Evolutionary conservation across 2,329 filamentous ascomycete genomes (phyloP), one percentile per base, ranked within the genome.

Genomic region (Chaetomiaceae sp.): DNA sequence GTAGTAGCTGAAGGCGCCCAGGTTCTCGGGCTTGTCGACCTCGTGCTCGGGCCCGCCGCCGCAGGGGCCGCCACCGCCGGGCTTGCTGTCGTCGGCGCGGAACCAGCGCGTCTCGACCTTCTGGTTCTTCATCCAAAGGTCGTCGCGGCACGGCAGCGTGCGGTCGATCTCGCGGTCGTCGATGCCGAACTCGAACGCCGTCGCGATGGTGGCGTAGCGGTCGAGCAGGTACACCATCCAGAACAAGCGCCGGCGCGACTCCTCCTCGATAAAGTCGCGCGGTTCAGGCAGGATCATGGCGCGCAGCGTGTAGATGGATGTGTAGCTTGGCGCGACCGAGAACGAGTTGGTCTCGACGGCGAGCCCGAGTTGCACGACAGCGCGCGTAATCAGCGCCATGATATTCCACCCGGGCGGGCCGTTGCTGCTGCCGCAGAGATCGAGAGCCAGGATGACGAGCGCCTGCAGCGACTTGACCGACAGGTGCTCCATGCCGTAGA

Each of bases 181-280:
- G 15, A 96, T 69, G 1, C 88, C 87, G 62, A 95, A 95, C 57
- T 95, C 88, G 56, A 95, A 95, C 0, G 90, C 88, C 0, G 90
- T 95, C 0, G 88, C 84, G 46, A 95, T 83, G 0, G 89, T 95
- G 1, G 88, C 88, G 61, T 95, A 95, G 40, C 90, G 78, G 62
- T 96, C 90, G 6, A 96, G 74, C 11, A 95, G 69, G 60, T 95
- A 96, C 10, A 95, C 83, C 82, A 94, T 91, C 90, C 90, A 96
- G 64, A 96, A 95, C 1, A 95, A 71, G 20, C 90, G 75, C 22
- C 90, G 77, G 22, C 89, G 75, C 34, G 86, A 86, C 64, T 96
- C 90, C 51, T 95, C 90, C 61, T 95, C 89, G 46, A 95, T 84
- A 65, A 90, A 95, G 51, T 88, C 86, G 41, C 80, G 82, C 0